Percentiles rank a stretch among this genome's conserved stretches.
These are phyloP conservation scores for Dothistroma septosporum DNA, from an alignment of 2,329 filamentous ascomycete genomes.

Conservation along the genomic window DNA sequence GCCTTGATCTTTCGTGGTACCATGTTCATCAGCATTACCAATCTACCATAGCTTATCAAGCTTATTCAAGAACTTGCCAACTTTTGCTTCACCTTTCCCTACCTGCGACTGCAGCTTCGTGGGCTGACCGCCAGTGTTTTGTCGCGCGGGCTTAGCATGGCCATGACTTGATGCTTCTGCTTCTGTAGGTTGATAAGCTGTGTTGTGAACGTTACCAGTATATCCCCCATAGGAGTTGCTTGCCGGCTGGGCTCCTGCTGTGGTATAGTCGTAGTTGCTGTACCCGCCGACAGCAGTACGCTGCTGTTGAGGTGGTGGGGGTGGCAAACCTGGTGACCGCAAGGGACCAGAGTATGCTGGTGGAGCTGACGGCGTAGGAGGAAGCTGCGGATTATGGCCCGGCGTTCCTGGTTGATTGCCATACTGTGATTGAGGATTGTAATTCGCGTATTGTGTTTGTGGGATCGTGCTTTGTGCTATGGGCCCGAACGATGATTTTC, in stretches of 20 bases:
- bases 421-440: slow-evolving; percentile 25
- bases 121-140: background rate
- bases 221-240: slow-evolving; percentile 43
- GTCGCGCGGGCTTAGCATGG: background rate
- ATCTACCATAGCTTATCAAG: slow-evolving; percentile 15
- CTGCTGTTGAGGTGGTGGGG: slow-evolving; percentile 34
- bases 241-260: slow-evolving; percentile 26
- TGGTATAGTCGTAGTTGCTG: slow-evolving; percentile 50
- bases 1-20: background rate
- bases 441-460: slow-evolving; percentile 38
- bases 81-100: slow-evolving; percentile 12
- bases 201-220: slow-evolving; percentile 55
- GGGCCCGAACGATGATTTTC: slow-evolving; percentile 23
- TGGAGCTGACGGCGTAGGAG: slow-evolving; percentile 34
- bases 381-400: slow-evolving; percentile 23
- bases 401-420: slow-evolving; percentile 27
- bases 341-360: slow-evolving; percentile 36
- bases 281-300: slow-evolving; percentile 43
- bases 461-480: slow-evolving; percentile 11
- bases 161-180: slow-evolving; percentile 47
- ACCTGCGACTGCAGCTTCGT: slow-evolving; percentile 7
- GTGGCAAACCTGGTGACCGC: slow-evolving; percentile 39
- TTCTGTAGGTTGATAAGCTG: slow-evolving; percentile 66
- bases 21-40: background rate
- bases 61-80: slow-evolving; percentile 15